Percentiles rank a stretch among this genome's conserved stretches.
Conservation (phyloP, 106 monocot species). For the Dendrobium officinale region DNA sequence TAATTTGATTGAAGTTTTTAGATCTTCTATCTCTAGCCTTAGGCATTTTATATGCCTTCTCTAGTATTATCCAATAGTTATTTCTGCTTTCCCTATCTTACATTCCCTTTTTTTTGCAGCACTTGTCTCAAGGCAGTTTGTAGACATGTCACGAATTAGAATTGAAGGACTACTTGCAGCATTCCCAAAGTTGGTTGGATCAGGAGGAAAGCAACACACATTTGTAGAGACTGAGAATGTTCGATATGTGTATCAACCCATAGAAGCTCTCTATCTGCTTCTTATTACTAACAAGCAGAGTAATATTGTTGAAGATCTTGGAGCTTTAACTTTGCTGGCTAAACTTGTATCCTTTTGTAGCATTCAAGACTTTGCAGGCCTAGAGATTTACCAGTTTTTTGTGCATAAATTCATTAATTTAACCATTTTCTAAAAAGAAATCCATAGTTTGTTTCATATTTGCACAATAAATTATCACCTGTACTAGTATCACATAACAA, state of each 20-base stretch:
- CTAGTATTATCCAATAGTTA: background rate
- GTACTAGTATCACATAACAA: background rate
- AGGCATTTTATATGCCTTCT: background rate
- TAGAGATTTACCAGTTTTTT: background rate
- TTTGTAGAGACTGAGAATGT: slow-evolving; percentile 98
- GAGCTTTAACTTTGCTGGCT: slow-evolving; percentile 61
- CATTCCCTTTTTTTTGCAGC: slow-evolving; percentile 40
- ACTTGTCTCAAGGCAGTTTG: slow-evolving; percentile 94
- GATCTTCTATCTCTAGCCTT: background rate
- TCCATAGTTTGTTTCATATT: background rate
- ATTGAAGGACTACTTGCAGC: slow-evolving; percentile 97
- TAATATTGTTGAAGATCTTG: slow-evolving; percentile 97
- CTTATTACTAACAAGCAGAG: slow-evolving; percentile 95
- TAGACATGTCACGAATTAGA: slow-evolving; percentile 93
- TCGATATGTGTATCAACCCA: slow-evolving; percentile 97
- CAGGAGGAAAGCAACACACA: slow-evolving; percentile 94
- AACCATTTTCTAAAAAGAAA: background rate
- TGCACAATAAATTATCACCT: background rate
- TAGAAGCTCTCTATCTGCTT: slow-evolving; percentile 77
- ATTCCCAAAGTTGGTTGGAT: slow-evolving; percentile 92
- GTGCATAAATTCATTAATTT: background rate
- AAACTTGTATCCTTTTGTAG: slow-evolving; percentile 73
- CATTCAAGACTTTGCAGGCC: background rate
- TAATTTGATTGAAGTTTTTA: background rate
- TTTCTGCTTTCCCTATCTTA: background rate